phyloP scores from a whole-genome alignment of 176 grass and related monocot genomes.

The Aegilops umbellulata region DNA sequence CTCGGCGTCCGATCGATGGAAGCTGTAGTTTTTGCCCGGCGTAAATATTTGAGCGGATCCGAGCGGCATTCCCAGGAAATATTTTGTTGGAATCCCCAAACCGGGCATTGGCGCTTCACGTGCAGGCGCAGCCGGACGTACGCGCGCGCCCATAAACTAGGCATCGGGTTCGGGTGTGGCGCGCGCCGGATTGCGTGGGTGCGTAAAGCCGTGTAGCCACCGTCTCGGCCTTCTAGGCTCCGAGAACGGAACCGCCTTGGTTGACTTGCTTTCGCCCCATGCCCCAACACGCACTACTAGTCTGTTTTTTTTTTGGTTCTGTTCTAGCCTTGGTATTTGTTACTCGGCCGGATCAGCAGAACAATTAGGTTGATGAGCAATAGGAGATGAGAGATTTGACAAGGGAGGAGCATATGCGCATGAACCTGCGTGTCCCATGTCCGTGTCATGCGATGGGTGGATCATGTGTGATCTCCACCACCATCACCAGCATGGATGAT shows the following conservation, averaged over 20 bases:
- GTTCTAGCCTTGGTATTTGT: not conserved
- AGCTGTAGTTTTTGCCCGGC: not conserved
- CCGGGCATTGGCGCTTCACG: conserved; percentile 28
- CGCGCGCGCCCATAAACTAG: not conserved
- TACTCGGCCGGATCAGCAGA: not conserved
- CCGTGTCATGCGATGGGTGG: conserved; percentile 1
- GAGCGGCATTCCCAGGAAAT: conserved; percentile 40
- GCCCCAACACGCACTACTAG: not conserved
- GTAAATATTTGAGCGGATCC: conserved; percentile 29
- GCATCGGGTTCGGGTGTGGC: not conserved
- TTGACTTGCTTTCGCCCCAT: conserved; percentile 7
- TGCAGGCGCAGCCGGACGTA: not conserved
- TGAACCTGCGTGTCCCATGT: not conserved
- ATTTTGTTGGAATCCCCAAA: conserved; percentile 54
- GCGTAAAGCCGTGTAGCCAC: not conserved
- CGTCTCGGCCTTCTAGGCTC: conserved; percentile 32
- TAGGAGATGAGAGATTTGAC: not conserved
- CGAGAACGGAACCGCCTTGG: not conserved
- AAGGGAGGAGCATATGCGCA: not conserved
- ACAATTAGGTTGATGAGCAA: not conserved
- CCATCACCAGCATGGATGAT: not conserved
- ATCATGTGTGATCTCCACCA: not conserved
- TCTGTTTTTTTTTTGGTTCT: no score
- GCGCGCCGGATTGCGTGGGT: not conserved
- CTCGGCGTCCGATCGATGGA: conserved; percentile 13